Percentiles rank a stretch among this genome's conserved stretches.
These are phyloP conservation scores for Paecilomyces fulvus DNA, from an alignment of 2,329 filamentous ascomycete genomes.

Conservation along the genomic window DNA sequence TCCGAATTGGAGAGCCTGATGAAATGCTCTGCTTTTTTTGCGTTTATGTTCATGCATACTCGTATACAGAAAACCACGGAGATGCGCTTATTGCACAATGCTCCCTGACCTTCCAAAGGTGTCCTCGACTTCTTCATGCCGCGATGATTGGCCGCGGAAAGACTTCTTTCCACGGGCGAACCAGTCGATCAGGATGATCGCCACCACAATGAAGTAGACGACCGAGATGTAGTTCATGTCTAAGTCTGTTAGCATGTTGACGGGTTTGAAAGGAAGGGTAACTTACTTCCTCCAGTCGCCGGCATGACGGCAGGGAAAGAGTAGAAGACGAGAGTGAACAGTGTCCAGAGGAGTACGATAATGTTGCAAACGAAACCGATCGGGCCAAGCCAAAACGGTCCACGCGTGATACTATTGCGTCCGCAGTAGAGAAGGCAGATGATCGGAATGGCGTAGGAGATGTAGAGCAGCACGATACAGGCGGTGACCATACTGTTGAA, in stretches of 20 bases:
- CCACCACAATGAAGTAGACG: slow-evolving; percentile 24
- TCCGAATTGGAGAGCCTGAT: neutral
- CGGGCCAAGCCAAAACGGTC: slow-evolving; percentile 40
- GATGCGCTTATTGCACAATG: neutral
- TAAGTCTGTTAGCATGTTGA: slow-evolving; percentile 2
- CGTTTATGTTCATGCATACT: neutral
- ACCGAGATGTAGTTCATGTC: slow-evolving; percentile 38
- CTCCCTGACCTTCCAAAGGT: neutral
- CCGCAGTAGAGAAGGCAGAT: slow-evolving; percentile 38
- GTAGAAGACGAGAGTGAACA: slow-evolving; percentile 30
- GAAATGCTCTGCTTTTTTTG: neutral
- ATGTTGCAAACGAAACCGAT: slow-evolving; percentile 3
- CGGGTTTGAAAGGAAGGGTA: neutral
- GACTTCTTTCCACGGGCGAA: slow-evolving; percentile 20
- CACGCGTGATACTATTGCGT: slow-evolving; percentile 36
- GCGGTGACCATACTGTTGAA: slow-evolving; percentile 38
- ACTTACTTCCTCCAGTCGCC: slow-evolving; percentile 27
- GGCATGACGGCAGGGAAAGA: slow-evolving; percentile 32
- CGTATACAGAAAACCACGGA: neutral
- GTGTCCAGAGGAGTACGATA: slow-evolving; percentile 31
- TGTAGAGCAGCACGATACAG: slow-evolving; percentile 41
- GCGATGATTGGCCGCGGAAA: slow-evolving; percentile 19
- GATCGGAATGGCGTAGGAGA: slow-evolving; percentile 41
- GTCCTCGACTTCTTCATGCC: slow-evolving; percentile 12
- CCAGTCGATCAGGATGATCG: slow-evolving; percentile 30